A percentile compares a stretch with the other conserved stretches of the same genome.
phyloP scores from a whole-genome alignment of 306 rosid genomes.

The Cucumis sativus region Cucumber_9930_V3 NC_026657.2:31789001-31789500 shows the following conservation, averaged over 20 bases:
- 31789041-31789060: conserved; percentile 8
- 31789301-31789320: no score
- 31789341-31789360: no score
- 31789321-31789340: no score
- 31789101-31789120: neutral
- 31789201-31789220: neutral
- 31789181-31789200: neutral
- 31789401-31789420: no score
- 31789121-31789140: neutral
- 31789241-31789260: neutral
- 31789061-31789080: conserved; percentile 1
- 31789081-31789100: neutral
- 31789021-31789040: neutral
- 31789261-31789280: neutral
- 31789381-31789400: no score
- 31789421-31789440: no score
- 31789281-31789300: neutral
- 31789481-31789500: neutral
- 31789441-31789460: neutral
- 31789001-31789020: neutral
- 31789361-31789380: no score
- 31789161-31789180: neutral
- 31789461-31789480: neutral
- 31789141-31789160: neutral
- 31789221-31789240: neutral